Conservation (phyloP, 495 filamentous ascomycete species). For the Paragyromitra xinjiangensis region DNA sequence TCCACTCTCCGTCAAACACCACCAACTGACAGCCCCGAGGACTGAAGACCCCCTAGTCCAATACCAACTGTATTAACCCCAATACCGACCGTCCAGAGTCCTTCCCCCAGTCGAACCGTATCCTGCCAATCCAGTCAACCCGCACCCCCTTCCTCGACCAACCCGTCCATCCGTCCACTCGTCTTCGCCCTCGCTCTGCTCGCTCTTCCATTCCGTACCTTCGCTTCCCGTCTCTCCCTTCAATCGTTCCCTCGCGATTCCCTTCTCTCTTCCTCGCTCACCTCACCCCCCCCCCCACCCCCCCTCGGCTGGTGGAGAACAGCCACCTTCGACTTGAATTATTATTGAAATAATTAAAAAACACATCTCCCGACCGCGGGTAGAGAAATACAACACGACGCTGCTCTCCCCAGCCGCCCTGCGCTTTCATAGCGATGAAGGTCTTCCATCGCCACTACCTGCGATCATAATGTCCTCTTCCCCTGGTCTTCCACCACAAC, state of each 20-base stretch:
- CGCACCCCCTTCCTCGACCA: slow-evolving; percentile 5
- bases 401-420: slow-evolving; percentile 49
- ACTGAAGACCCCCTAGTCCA: slow-evolving; percentile 22
- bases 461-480: slow-evolving; percentile 57
- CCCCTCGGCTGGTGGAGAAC: slow-evolving; percentile 43
- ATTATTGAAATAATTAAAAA: slow-evolving; percentile 38
- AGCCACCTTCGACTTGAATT: slow-evolving; percentile 17
- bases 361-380: slow-evolving; percentile 24
- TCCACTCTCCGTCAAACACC: slow-evolving; percentile 27
- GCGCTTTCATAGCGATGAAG: slow-evolving; percentile 56
- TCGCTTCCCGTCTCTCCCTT: slow-evolving; percentile 36
- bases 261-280: slow-evolving; percentile 23
- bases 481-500: slow-evolving; percentile 57
- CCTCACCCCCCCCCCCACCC: slow-evolving; percentile 15
- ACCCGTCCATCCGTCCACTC: slow-evolving; percentile 41
- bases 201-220: slow-evolving; percentile 29
- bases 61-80: slow-evolving; percentile 19
- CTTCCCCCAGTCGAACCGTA: slow-evolving; percentile 10
- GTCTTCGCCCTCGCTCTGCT: slow-evolving; percentile 30
- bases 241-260: slow-evolving; percentile 19
- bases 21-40: slow-evolving; percentile 18
- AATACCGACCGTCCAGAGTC: slow-evolving; percentile 18
- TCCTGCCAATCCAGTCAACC: slow-evolving; percentile 40
- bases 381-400: slow-evolving; percentile 45
- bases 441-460: slow-evolving; percentile 55